Percentiles rank a stretch among this genome's conserved stretches.
Conservation (phyloP, 1,284 basidiomycete genomes). For the Puccinia novopanici region DNA sequence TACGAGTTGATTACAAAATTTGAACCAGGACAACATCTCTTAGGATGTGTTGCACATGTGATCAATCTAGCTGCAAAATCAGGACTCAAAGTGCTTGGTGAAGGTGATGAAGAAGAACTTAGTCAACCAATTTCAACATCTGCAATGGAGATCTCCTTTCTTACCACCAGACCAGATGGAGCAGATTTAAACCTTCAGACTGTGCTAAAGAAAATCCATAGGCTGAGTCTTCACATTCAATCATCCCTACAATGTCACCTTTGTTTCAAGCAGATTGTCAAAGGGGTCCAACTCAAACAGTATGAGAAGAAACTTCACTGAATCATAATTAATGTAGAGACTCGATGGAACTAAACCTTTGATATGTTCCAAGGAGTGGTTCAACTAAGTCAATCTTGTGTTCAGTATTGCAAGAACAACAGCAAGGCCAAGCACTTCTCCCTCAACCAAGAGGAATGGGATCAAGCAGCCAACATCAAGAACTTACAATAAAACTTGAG, state of each 20-base stretch:
- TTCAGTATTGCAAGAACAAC: background rate
- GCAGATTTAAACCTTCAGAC: background rate
- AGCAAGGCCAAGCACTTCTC: background rate
- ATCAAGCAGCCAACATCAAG: background rate
- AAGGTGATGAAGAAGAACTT: background rate
- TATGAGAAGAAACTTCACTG: background rate
- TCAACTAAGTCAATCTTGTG: background rate
- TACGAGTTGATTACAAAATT: background rate
- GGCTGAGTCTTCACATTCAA: background rate
- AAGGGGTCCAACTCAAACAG: background rate
- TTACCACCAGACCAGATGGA: background rate
- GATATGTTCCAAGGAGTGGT: background rate
- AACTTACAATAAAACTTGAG: background rate
- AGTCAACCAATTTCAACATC: background rate
- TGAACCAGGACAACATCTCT: background rate
- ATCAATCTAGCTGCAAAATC: slow-evolving; percentile 11
- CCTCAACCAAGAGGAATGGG: background rate
- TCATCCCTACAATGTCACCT: background rate
- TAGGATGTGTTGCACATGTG: slow-evolving; percentile 18
- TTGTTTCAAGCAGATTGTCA: background rate
- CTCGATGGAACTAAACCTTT: background rate
- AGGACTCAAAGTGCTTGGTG: background rate
- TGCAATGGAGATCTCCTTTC: background rate
- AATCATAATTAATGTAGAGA: background rate
- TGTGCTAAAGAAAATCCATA: background rate